Evolutionary conservation across 495 filamentous ascomycete species (phyloP), one percentile per base, ranked within the genome.

Genomic region (Terfezia boudieri): DNA sequence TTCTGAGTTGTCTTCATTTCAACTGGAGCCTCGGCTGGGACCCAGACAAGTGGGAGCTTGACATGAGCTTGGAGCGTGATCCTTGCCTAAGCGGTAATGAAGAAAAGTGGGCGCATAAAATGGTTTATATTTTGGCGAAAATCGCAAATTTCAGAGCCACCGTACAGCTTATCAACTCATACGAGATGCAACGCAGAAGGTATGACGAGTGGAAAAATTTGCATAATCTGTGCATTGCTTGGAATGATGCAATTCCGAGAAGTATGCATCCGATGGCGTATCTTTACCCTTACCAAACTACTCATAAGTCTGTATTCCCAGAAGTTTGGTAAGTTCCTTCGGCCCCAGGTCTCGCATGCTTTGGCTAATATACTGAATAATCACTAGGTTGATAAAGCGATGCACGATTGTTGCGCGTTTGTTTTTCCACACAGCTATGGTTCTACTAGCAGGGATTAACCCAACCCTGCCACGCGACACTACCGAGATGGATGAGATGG

Each of bases 11-110:
- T 67, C 68, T 96, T 20, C 78, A 83, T 56, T 84, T 86, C 66
- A 86, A 86, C 66, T 93, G 86, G 84, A 75, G 81, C 56, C 74
- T 87, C 2, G 79, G 86, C 1, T 96, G 87, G 87, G 77, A 94
- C 48, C 88, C 89, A 3, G 86, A 94, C 65, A 76, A 82, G 7
- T 96, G 90, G 90, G 83, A 82, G 2, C 67, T 96, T 41, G 83
- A 95, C 60, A 81, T 95, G 75, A 59, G 16, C 36, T 56, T 53
- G 66, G 14, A 68, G 68, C 23, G 68, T 68, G 41, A 74, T 68
- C 8, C 59, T 55, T 23, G 67, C 67, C 12, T 46, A 20, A 46
- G 14, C 8, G 76, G 75, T 16, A 71, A 75, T 37, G 87, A 94
- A 65, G 86, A 94, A 56, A 61, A 83, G n/a, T 98, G 90, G 90